Conservation (phyloP, 1,284 basidiomycete species). For the Somion occarium region DNA sequence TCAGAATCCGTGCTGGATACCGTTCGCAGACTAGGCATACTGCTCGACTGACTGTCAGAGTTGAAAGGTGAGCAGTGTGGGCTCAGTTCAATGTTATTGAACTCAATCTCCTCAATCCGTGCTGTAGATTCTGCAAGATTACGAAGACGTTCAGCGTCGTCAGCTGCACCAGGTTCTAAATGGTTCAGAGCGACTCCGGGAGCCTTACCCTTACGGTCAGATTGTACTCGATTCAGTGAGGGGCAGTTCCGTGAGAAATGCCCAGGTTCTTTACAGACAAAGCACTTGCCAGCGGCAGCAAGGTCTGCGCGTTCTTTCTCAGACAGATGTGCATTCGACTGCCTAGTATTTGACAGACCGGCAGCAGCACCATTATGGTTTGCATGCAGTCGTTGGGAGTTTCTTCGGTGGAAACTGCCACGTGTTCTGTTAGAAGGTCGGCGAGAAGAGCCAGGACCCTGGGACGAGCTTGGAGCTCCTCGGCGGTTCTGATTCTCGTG, state of each 20-base stretch:
- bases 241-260: slow-evolving; percentile 14
- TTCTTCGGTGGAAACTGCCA: neutral
- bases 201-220: slow-evolving; percentile 9
- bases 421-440: neutral
- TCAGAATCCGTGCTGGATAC: neutral
- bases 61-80: neutral
- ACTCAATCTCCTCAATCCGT: neutral
- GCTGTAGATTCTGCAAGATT: slow-evolving; percentile 1
- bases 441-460: neutral
- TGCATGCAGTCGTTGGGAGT: neutral
- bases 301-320: slow-evolving; percentile 3
- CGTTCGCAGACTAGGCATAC: neutral
- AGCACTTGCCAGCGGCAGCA: slow-evolving; percentile 1
- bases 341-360: neutral
- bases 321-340: neutral
- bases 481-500: neutral
- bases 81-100: slow-evolving; percentile 1
- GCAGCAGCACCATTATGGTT: neutral
- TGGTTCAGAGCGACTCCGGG: slow-evolving; percentile 9
- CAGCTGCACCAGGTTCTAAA: neutral
- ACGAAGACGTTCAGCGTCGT: slow-evolving; percentile 3
- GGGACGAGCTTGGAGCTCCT: neutral
- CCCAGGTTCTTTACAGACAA: slow-evolving; percentile 8
- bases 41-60: neutral
- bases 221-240: neutral